Percentiles rank a stretch among this genome's conserved stretches.
phyloP scores from a whole-genome alignment of 1,284 basidiomycete genomes.

The Takashimella tepidaria region DNA sequence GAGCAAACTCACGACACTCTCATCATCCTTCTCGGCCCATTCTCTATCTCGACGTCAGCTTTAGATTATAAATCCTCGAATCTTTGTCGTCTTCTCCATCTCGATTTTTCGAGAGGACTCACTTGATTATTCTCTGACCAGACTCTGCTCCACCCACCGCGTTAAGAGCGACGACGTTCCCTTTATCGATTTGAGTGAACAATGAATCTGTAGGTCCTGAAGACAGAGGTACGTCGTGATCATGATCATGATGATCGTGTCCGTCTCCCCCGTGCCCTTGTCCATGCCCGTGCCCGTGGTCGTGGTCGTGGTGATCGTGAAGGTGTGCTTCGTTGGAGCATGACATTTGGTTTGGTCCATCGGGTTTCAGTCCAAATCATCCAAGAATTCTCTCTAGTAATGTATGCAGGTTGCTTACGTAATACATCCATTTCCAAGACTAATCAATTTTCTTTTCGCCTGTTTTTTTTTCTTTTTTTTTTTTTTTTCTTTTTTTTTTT shows the following conservation, averaged over 20 bases:
- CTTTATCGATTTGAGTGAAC: conserved; percentile 40
- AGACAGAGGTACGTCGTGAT: conserved; percentile 42
- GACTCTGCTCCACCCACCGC: conserved; percentile 38
- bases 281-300: conserved; percentile 12
- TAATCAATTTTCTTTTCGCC: too few relatives aligned
- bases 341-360: too few relatives aligned
- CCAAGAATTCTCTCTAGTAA: too few relatives aligned
- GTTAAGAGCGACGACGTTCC: conserved; percentile 45
- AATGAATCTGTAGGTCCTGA: conserved; percentile 42
- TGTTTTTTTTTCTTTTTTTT: too few relatives aligned
- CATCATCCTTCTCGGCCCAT: conserved; percentile 43
- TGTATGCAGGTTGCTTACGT: too few relatives aligned
- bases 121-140: conserved; percentile 47
- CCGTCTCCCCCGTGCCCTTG: conserved; percentile 19
- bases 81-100: background rate
- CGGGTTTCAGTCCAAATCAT: too few relatives aligned
- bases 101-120: conserved; percentile 9
- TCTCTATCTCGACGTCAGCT: conserved; percentile 19
- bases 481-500: background rate
- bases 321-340: conserved; percentile 32
- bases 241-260: conserved; percentile 31
- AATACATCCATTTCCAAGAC: too few relatives aligned
- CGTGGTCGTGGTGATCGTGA: conserved; percentile 29
- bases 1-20: conserved; percentile 28
- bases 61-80: background rate